Evolutionary conservation across 1,139 yeast species (phyloP).

Genomic region (Eremothecium gossypii): DNA sequence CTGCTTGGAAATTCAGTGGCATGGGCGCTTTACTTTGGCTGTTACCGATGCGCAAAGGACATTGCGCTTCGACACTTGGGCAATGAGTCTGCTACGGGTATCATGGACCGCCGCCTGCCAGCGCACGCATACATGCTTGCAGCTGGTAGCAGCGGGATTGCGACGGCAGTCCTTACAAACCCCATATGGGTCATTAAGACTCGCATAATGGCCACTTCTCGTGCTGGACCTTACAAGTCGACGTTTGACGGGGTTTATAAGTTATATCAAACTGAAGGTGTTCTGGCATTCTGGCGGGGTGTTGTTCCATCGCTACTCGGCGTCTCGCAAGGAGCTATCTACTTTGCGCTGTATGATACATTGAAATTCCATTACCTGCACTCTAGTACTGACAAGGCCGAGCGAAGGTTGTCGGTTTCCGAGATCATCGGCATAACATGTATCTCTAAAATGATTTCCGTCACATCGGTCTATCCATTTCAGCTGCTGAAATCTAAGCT

Average conservation of each 20-base stretch:
- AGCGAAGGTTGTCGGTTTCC: conserved; percentile 35
- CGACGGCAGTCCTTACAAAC: conserved; percentile 71
- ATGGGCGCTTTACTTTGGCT: conserved; percentile 79
- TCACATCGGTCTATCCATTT: conserved; percentile 67
- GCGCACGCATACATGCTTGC: conserved; percentile 36
- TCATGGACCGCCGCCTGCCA: conserved; percentile 22
- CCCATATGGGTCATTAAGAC: conserved; percentile 98
- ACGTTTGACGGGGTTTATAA: conserved; percentile 45
- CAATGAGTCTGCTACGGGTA: background rate
- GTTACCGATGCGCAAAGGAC: conserved; percentile 54
- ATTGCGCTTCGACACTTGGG: conserved; percentile 13
- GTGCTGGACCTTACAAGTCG: conserved; percentile 48
- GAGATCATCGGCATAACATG: conserved; percentile 63
- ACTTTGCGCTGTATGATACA: conserved; percentile 77
- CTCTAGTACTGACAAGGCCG: conserved; percentile 13
- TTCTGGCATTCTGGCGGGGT: conserved; percentile 72
- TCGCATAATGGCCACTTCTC: conserved; percentile 59
- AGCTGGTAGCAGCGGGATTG: conserved; percentile 61
- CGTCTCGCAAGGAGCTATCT: conserved; percentile 82
- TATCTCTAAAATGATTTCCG: conserved; percentile 58
- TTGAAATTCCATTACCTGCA: conserved; percentile 31
- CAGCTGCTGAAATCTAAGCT: conserved; percentile 75
- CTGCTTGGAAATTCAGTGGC: conserved; percentile 74
- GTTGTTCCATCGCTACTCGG: conserved; percentile 71
- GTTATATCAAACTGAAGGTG: conserved; percentile 54